A percentile compares a stretch with the other conserved stretches of the same genome.
Evolutionary conservation across 1,139 yeast genomes (phyloP).

Genomic region (Geotrichum candidum): DNA sequence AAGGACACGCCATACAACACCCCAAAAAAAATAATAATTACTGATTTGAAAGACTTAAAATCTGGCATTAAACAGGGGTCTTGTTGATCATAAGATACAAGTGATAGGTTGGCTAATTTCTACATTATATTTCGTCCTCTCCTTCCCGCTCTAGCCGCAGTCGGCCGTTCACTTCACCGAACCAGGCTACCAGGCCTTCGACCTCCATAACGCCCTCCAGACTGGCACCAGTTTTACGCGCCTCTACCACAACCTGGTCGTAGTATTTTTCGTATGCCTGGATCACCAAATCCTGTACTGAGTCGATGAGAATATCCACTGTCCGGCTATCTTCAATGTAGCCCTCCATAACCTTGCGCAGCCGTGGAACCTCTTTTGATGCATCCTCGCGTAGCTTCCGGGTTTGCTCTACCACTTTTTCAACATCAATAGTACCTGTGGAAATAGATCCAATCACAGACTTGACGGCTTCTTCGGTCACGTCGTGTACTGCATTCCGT

Average conservation of each 20-base stretch:
- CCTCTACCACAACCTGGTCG: constrained; percentile 27
- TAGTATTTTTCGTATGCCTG: constrained; percentile 46
- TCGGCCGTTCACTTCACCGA: constrained; percentile 41
- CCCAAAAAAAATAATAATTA: not conserved
- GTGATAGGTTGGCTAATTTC: not conserved
- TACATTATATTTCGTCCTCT: not conserved
- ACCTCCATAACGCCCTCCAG: constrained; percentile 30
- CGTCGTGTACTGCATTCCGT: constrained; percentile 61
- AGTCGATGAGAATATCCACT: constrained; percentile 48
- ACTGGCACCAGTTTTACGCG: constrained; percentile 21
- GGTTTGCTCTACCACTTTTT: constrained; percentile 33
- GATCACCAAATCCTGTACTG: constrained; percentile 51
- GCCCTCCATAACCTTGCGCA: constrained; percentile 45
- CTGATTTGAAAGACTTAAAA: not conserved
- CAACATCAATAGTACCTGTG: constrained; percentile 25
- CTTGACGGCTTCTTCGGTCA: constrained; percentile 43
- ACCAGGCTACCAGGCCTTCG: constrained; percentile 48
- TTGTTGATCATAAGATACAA: not conserved
- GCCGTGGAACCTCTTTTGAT: constrained; percentile 48
- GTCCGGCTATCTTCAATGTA: constrained; percentile 46
- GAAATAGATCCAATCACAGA: constrained; percentile 34
- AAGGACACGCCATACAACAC: not conserved
- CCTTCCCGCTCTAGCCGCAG: constrained; percentile 20
- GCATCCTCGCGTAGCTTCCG: constrained; percentile 45
- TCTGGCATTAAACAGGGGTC: not conserved